Base-by-base conservation (phyloP, 768 basidiomycete species). In the Lactarius tabidus region DNA sequence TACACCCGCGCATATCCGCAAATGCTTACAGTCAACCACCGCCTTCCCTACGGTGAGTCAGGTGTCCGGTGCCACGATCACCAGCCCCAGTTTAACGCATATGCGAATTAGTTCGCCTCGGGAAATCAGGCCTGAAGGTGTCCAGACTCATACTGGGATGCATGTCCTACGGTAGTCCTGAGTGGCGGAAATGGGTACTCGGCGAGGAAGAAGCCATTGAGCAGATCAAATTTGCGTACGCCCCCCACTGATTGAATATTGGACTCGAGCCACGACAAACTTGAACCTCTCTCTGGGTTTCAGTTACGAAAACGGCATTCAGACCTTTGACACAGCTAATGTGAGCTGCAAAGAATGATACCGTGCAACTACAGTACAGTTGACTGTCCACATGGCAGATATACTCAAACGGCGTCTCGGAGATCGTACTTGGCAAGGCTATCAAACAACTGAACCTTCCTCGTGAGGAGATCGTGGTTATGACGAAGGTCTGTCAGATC, bases 401-500 rank as follows among this genome's bases (percentile, higher is more conserved):
- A 43, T 81, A 81, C 67, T 77, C 75, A 5, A 75, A 78, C 59
- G 80, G 80, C 14, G 64, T 74, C 7, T 79, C 78, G 0, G 82
- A 84, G 70, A 63, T 71, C 39, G 77, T 83, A 65, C 73, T 82
- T 29, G 81, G 82, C 28, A 79, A 80, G 58, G 80, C 79, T 3
- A 77, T 84, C 70, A 82, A 80, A 70, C 66, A 78, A 69, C 72
- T 78, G 59, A 63, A 78, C 20, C 72, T 82, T 2, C 82, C 81
- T 0, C 75, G 83, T 14, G 80, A 82, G 28, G 77, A 79, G 66
- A 70, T 83, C 33, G 82, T 85, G 12, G 76, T 85, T 56, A 75
- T 84, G 72, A 84, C 82, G 57, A 85, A 85, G 76, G 73, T 73
- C 41, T 45, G 64, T 23, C 6, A 43, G 53, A 9, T 57, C 15